Base-by-base conservation (phyloP, 352 stramenopile genomes). In the Globisporangium heterothallicum region DNA sequence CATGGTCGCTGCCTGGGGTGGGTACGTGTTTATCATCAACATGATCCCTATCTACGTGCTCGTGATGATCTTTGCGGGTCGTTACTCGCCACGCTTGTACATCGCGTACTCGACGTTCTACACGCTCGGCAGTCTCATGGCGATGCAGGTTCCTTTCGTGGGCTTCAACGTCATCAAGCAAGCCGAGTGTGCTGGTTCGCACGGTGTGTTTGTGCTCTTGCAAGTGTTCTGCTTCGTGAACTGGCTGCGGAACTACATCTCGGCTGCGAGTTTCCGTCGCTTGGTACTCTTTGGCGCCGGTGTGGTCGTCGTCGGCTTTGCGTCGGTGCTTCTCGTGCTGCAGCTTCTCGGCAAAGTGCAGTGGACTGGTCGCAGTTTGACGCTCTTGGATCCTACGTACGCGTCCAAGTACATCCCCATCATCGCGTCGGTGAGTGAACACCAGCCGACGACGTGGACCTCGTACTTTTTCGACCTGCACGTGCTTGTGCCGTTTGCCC, bases 21-120 rank as follows among this genome's bases (percentile, higher is more conserved):
- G 95, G 30, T 99, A 98, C 74, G 90, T 99, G 16, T 99, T 99
- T 74, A 98, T 99, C 53, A 92, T 99, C 69, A 99, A 99, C 78
- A 90, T 99, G 62, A 94, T 99, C 54, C 95, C 93, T 30, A 94
- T 98, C 49, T 97, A 99, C 78, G 93, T 97, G 32, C 66, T 97
- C 12, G 67, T 90, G 38, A 86, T 99, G 62, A 76, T 99, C 24
- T 67, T 98, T 30, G 68, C 95, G 9, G 94, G 95, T 22, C 78
- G 95, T 36, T 97, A 97, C 67, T 94, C 90, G n/a, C 83, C 78
- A 38, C 88, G 95, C 24, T 63, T 99, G 7, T 97, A 99, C 82
- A 86, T 92, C 46, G 90, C 97, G 7, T 99, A 99, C 75, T 97
- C 83, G 41, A 88, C 83, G 32, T 99, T 99, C 74, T 99, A 98